Conservation (phyloP, 2,329 filamentous ascomycete species). For the Alternaria solani region DNA sequence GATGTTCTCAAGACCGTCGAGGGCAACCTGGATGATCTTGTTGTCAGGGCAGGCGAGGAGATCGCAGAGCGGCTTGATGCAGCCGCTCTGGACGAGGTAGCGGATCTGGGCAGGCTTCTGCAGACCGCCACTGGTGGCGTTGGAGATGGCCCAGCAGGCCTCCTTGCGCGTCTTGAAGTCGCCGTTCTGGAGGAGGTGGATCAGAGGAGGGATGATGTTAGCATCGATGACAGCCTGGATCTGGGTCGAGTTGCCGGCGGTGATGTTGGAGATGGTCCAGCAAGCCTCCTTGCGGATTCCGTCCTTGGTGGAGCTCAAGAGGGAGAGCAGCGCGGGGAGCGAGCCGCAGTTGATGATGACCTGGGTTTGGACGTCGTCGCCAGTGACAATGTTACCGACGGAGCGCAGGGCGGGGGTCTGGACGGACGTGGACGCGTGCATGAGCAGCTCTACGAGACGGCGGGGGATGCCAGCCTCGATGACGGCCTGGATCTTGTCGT, state of each 20-base stretch:
- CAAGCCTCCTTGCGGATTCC: constrained; percentile 99
- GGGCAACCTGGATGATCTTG: constrained; percentile 99
- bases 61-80: constrained; percentile 97
- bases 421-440: constrained; percentile 97
- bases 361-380: constrained; percentile 98
- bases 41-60: constrained; percentile 96
- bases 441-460: constrained; percentile 92
- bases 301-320: constrained; percentile 96
- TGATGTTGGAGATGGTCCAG: constrained; percentile 99
- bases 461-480: constrained; percentile 98
- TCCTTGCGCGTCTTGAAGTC: constrained; percentile 99
- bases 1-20: constrained; percentile 98
- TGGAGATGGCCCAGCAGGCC: constrained; percentile 99
- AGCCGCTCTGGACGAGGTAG: constrained; percentile 90
- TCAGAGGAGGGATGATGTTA: constrained; percentile 94
- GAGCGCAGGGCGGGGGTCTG: constrained; percentile 97
- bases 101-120: constrained; percentile 99
- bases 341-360: constrained; percentile 99
- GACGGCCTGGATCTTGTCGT: constrained; percentile 99
- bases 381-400: constrained; percentile 98
- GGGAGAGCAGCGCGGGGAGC: constrained; percentile 87
- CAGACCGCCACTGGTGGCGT: constrained; percentile 94
- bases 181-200: constrained; percentile 93
- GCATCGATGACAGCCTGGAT: constrained; percentile 97
- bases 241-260: constrained; percentile 95